phyloP scores from a whole-genome alignment of 148 eudicot genomes.

The Limonium bicolor region DNA sequence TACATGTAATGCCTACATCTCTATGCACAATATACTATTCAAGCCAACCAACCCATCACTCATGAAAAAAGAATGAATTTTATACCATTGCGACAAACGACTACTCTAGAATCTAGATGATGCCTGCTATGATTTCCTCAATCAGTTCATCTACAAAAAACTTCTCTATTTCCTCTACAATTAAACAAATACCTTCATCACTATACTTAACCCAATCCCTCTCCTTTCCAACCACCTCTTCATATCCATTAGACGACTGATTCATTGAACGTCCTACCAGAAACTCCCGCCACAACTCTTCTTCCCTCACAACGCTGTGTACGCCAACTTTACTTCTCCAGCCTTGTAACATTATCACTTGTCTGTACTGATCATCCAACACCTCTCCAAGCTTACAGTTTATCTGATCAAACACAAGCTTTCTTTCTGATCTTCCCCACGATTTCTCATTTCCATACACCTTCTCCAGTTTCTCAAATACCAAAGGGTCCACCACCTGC shows the following conservation, averaged over 20 bases:
- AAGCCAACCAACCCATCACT: neutral
- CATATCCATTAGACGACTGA: no score
- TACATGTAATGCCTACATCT: neutral
- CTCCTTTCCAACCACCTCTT: conserved; percentile 23
- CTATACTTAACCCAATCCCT: conserved; percentile 27
- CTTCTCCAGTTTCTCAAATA: conserved; percentile 55
- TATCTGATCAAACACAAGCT: conserved; percentile 64
- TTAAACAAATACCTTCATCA: conserved; percentile 29
- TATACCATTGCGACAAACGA: neutral
- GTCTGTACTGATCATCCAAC: no score
- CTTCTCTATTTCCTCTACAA: conserved; percentile 42
- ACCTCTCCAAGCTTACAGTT: no score
- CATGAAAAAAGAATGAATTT: neutral
- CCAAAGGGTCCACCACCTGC: conserved; percentile 26
- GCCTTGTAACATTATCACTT: no score
- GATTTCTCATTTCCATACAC: conserved; percentile 44
- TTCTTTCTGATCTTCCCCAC: conserved; percentile 54
- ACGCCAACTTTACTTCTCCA: no score
- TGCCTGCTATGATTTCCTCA: conserved; percentile 27
- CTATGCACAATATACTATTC: neutral
- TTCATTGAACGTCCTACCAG: no score
- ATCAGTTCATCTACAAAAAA: conserved; percentile 33
- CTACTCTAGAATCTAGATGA: conserved; percentile 4
- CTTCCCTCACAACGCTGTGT: no score
- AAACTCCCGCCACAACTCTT: no score